Conservation (phyloP, 148 eudicot genomes). For the Fagopyrum esculentum region DNA sequence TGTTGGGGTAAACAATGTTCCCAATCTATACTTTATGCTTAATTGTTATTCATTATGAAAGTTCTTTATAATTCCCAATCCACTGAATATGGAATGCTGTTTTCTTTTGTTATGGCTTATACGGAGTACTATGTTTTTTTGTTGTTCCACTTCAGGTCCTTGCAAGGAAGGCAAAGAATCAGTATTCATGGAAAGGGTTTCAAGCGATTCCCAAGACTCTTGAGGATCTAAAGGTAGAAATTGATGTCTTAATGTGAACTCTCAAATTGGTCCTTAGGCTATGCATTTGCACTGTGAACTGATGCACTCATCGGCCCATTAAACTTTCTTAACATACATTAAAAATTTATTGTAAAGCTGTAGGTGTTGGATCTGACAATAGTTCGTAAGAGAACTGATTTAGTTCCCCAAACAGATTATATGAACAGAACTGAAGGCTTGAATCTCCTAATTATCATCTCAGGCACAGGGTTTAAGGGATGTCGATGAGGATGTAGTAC, state of each 20-base stretch:
- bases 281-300: background rate
- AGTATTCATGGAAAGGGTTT: conserved; percentile 85
- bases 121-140: background rate
- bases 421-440: background rate
- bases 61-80: background rate
- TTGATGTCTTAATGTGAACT: background rate
- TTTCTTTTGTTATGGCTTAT: background rate
- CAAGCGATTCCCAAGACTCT: conserved; percentile 66
- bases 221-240: conserved; percentile 52
- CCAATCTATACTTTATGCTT: background rate
- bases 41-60: background rate
- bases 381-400: too few species aligned
- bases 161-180: conserved; percentile 73
- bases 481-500: conserved; percentile 56
- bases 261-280: background rate
- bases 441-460: conserved; percentile 23
- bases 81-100: background rate
- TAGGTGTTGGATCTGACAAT: too few species aligned
- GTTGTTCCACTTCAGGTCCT: conserved; percentile 42
- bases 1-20: conserved; percentile 55
- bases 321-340: background rate
- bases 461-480: conserved; percentile 29
- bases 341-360: background rate
- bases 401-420: too few species aligned
- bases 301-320: background rate